These are phyloP conservation scores for Isabelozyma rhagii DNA, from an alignment of 805 yeast genomes.

Conservation along the genomic window DNA sequence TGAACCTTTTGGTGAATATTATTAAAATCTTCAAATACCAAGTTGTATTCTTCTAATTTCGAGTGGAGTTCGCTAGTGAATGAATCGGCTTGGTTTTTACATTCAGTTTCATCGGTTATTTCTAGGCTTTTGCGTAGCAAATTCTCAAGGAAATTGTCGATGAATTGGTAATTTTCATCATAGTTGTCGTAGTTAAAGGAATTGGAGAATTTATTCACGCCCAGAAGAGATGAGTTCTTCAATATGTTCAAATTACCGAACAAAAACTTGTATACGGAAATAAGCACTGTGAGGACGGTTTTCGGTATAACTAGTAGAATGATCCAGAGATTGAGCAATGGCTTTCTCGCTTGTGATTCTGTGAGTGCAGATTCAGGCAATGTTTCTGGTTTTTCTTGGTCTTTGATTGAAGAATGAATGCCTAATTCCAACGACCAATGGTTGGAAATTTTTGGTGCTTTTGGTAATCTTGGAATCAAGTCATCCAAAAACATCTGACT, in stretches of 20 bases:
- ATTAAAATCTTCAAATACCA: conserved; percentile 22
- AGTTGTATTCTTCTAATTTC: conserved; percentile 5
- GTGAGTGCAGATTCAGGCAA: background rate
- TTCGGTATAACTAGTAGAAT: conserved; percentile 56
- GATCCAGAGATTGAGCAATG: conserved; percentile 41
- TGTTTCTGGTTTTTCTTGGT: conserved; percentile 6
- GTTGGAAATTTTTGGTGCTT: conserved; percentile 36
- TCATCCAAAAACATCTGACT: conserved; percentile 21
- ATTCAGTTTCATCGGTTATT: background rate
- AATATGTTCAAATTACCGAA: conserved; percentile 10
- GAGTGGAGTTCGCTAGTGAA: background rate
- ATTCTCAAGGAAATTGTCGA: background rate
- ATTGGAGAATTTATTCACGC: conserved; percentile 17
- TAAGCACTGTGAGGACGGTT: conserved; percentile 39
- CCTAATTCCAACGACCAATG: conserved; percentile 45
- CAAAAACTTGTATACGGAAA: conserved; percentile 28
- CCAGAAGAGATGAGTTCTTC: conserved; percentile 3
- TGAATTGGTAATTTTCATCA: conserved; percentile 14
- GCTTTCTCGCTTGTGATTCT: conserved; percentile 1
- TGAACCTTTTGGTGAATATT: conserved; percentile 25
- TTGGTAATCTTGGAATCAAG: conserved; percentile 36
- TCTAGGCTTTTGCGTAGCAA: background rate
- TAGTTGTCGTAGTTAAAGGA: conserved; percentile 24
- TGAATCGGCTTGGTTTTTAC: conserved; percentile 1
- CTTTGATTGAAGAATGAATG: conserved; percentile 27